Conservation (phyloP, 176 grass and related monocot genomes). For the Cenchrus fungigraminus region DNA sequence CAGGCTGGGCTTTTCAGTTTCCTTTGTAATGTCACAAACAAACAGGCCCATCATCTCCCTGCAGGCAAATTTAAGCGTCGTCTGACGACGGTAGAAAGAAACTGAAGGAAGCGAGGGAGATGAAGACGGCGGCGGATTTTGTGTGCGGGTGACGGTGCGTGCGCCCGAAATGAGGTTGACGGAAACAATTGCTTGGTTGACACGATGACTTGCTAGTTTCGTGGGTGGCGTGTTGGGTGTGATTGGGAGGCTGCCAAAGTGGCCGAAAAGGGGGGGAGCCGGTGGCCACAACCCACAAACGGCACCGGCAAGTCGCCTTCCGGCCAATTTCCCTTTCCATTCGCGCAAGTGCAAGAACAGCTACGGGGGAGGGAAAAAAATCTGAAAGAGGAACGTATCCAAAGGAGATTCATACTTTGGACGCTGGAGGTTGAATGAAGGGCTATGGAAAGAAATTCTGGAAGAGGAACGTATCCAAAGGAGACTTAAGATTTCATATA, state of each 20-base stretch:
- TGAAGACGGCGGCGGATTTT: neutral
- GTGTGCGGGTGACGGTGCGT: conserved; percentile 15
- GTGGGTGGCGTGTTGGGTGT: conserved; percentile 26
- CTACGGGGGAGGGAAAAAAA: neutral
- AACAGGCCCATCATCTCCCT: neutral
- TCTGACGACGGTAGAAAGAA: no score
- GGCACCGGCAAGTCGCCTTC: conserved; percentile 31
- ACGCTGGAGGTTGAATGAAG: no score
- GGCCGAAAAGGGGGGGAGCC: neutral
- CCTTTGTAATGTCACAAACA: no score
- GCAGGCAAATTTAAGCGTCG: no score
- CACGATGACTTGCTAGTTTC: neutral
- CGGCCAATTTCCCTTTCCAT: neutral
- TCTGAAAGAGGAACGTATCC: neutral
- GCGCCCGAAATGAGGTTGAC: neutral
- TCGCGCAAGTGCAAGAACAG: neutral
- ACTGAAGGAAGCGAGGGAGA: no score
- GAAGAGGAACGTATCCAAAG: neutral
- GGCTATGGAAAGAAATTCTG: neutral
- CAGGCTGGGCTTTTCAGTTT: neutral
- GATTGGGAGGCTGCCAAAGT: conserved; percentile 9
- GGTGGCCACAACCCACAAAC: neutral
- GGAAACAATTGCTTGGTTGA: neutral
- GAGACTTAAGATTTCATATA: neutral
- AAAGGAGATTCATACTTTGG: neutral